A percentile compares a stretch with the other conserved stretches of the same genome.
These are phyloP conservation scores for Inga oerstediana DNA, from an alignment of 306 rosid genomes.

Conservation along the genomic window DNA sequence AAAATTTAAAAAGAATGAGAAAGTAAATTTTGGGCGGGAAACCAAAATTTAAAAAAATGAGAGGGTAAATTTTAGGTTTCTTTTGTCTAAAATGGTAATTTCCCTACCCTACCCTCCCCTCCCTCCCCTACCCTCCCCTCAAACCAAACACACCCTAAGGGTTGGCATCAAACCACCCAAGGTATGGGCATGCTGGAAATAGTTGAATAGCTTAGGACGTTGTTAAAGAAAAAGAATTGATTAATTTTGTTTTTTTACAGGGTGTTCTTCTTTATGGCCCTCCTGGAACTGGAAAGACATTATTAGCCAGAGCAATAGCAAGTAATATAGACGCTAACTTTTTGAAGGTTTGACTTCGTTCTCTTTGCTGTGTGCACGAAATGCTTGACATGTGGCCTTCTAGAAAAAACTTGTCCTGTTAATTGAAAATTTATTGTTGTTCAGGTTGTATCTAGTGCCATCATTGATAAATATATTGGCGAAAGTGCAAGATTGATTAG, in stretches of 20 bases:
- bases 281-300: slow-evolving; percentile 89
- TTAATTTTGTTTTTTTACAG: slow-evolving; percentile 37
- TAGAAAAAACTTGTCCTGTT: background rate
- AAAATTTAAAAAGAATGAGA: no score
- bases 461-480: slow-evolving; percentile 69
- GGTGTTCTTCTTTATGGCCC: slow-evolving; percentile 95
- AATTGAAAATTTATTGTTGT: background rate
- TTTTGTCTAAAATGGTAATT: no score
- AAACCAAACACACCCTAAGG: no score
- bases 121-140: no score
- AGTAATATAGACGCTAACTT: slow-evolving; percentile 88
- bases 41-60: no score
- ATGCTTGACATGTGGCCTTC: background rate
- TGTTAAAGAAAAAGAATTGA: background rate
- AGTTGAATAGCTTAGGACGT: background rate
- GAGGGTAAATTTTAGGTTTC: no score
- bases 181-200: slow-evolving; percentile 39
- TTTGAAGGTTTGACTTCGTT: slow-evolving; percentile 52
- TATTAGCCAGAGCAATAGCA: slow-evolving; percentile 88
- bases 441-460: slow-evolving; percentile 85
- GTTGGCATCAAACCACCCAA: slow-evolving; percentile 94
- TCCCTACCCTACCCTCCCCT: no score
- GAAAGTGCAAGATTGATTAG: slow-evolving; percentile 77
- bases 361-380: background rate
- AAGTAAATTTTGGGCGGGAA: no score